Percentiles rank a stretch among this genome's conserved stretches.
phyloP scores from a whole-genome alignment of 192 early-diverging fungal species.

The Coemansia sp. region DNA sequence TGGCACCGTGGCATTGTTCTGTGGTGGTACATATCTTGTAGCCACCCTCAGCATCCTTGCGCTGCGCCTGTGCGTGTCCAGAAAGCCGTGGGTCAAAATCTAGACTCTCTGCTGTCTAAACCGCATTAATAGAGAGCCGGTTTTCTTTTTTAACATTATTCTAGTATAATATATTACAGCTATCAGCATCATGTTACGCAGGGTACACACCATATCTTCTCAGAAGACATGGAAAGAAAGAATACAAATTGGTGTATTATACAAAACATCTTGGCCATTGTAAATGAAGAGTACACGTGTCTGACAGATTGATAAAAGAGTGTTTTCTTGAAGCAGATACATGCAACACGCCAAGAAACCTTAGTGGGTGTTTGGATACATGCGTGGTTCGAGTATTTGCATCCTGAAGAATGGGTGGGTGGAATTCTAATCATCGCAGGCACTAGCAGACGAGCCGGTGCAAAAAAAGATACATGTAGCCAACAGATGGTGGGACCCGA shows the following conservation, averaged over 20 bases:
- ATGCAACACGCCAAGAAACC: not conserved
- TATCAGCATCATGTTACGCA: not conserved
- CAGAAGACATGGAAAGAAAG: no score
- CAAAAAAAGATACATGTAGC: no score
- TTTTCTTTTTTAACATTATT: not conserved
- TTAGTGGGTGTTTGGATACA: no score
- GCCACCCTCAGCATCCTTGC: slow-evolving; percentile 55
- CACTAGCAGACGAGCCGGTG: no score
- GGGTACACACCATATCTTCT: no score
- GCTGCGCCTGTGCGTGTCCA: slow-evolving; percentile 45
- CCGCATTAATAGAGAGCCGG: not conserved
- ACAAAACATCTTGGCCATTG: not conserved
- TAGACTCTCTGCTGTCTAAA: not conserved
- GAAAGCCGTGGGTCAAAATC: slow-evolving; percentile 47
- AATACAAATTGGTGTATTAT: not conserved
- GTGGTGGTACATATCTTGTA: slow-evolving; percentile 46
- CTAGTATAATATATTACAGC: not conserved
- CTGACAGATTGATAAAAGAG: slow-evolving; percentile 9
- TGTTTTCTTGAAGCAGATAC: not conserved
- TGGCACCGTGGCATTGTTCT: slow-evolving; percentile 53
- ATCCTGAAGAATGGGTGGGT: no score
- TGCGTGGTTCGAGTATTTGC: no score
- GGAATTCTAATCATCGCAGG: no score
- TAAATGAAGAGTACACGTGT: not conserved
- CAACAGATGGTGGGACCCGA: no score